phyloP scores from a whole-genome alignment of 306 rosid species.

The Cicer pinnatifidum region DNA sequence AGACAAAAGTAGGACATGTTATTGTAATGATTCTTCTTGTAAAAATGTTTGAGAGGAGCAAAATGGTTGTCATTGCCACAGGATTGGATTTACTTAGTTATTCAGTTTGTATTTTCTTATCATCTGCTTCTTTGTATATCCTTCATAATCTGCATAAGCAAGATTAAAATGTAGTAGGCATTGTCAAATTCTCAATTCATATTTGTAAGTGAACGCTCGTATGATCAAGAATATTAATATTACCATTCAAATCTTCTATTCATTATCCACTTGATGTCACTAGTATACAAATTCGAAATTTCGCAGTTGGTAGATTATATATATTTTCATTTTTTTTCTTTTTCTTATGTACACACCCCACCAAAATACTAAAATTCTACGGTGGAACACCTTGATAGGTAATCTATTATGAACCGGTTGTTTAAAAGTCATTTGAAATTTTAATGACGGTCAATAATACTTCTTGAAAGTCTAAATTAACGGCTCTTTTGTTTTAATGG shows the following conservation, averaged over 20 bases:
- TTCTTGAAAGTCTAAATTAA: no score
- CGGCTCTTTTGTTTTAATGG: no score
- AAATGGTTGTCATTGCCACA: constrained; percentile 83
- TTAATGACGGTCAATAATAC: no score
- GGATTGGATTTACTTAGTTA: constrained; percentile 85
- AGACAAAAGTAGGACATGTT: constrained; percentile 94
- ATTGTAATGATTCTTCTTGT: constrained; percentile 96
- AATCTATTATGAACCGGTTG: no score
- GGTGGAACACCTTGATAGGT: no score
- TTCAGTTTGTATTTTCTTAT: constrained; percentile 84
- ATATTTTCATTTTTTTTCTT: no score
- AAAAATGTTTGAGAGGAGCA: constrained; percentile 98
- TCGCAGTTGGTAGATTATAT: no score
- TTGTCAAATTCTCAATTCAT: constrained; percentile 4
- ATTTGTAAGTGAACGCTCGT: not conserved
- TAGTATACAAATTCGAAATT: no score
- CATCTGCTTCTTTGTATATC: constrained; percentile 93
- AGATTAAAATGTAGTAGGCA: constrained; percentile 48
- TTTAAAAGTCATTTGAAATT: no score
- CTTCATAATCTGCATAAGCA: constrained; percentile 85
- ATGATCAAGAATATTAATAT: not conserved
- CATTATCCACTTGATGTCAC: not conserved
- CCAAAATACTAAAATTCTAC: no score
- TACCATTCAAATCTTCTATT: not conserved
- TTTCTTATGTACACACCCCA: no score